Percentiles rank a stretch among this genome's conserved stretches.
Evolutionary conservation across 768 basidiomycete species (phyloP).

Genomic region (Psilocybe azurescens): DNA sequence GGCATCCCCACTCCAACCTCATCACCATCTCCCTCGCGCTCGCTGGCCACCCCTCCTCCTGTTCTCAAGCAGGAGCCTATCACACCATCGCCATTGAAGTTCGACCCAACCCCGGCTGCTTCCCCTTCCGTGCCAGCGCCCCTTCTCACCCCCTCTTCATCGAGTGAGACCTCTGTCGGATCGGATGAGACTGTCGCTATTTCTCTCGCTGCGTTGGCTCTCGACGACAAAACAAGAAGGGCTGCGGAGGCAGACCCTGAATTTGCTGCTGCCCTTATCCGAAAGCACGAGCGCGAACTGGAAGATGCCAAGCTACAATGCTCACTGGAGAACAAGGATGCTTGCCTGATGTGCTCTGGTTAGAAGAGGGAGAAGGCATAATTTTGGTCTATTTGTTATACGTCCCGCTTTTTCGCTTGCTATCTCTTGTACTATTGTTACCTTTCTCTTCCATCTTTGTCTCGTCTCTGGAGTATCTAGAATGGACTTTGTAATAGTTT

Average conservation of each 20-base stretch:
- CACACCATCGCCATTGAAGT: conserved; percentile 23
- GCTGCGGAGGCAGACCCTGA: conserved; percentile 71
- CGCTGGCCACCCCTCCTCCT: conserved; percentile 23
- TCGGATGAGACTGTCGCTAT: conserved; percentile 29
- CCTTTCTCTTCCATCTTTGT: background rate
- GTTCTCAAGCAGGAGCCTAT: conserved; percentile 33
- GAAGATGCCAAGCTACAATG: conserved; percentile 86
- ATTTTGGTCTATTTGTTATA: background rate
- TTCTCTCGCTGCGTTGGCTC: conserved; percentile 38
- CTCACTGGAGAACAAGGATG: conserved; percentile 93
- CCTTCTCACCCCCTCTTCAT: conserved; percentile 15
- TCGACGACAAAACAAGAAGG: conserved; percentile 54
- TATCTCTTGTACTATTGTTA: conserved; percentile 1
- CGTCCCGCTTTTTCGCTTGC: background rate
- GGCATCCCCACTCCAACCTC: conserved; percentile 39
- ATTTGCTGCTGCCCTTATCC: conserved; percentile 77
- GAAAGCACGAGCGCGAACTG: conserved; percentile 72
- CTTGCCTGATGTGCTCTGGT: conserved; percentile 91
- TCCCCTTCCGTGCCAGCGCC: conserved; percentile 5
- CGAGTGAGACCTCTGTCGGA: conserved; percentile 20
- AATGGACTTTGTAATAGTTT: conserved; percentile 21
- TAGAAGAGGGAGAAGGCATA: conserved; percentile 34
- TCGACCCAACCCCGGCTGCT: conserved; percentile 16
- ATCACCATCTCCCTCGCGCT: conserved; percentile 32
- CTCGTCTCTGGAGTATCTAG: conserved; percentile 8